Base-by-base conservation (phyloP, 495 filamentous ascomycete species). In the Neurospora tetraspora region DNA sequence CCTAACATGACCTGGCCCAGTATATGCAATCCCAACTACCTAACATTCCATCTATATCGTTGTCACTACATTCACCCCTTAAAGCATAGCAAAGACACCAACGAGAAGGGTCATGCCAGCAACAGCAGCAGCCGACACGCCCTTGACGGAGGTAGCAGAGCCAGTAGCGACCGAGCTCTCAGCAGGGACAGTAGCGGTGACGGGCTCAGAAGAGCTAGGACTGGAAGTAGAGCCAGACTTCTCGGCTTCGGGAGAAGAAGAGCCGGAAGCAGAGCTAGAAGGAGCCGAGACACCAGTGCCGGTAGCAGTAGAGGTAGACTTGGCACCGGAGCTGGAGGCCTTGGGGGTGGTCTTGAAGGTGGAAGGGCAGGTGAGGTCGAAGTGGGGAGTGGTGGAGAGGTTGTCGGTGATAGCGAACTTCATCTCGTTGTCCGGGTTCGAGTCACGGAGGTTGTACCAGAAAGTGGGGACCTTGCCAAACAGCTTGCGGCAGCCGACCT, bases 391-490 rank as follows among this genome's bases (percentile, higher is more conserved):
- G 74, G 84, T 88, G 70, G 77, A 85, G 71, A 89, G 83, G 73
- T 85, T 82, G 45, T 83, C 83, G 73, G 80, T 83, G 74, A 84
- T 83, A 71, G 79, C 80, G 37, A 84, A 84, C 77, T 82, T 80
- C 78, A 80, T 79, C 74, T 77, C 71, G 80, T 84, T 83, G 76
- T 80, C 82, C 27, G 78, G 79, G 80, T 84, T 84, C 71, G 82
- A 85, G 75, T 84, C 84, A 59, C 80, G 78, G 42, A 84, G 81
- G 75, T 81, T 82, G 78, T 82, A 82, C 86, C 87, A 94, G 85
- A 88, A 94, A 71, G 89, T 91, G 80, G 90, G 91, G 79, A 82
- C 82, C 74, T 88, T 85, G 77, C 86, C 88, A 77, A 92, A 89
- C 70, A 92, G 85, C 76, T 79, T 78, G 71, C 81, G 83, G 88